Conservation (phyloP, 2,329 filamentous ascomycete species). For the Penicillium sp. region DNA sequence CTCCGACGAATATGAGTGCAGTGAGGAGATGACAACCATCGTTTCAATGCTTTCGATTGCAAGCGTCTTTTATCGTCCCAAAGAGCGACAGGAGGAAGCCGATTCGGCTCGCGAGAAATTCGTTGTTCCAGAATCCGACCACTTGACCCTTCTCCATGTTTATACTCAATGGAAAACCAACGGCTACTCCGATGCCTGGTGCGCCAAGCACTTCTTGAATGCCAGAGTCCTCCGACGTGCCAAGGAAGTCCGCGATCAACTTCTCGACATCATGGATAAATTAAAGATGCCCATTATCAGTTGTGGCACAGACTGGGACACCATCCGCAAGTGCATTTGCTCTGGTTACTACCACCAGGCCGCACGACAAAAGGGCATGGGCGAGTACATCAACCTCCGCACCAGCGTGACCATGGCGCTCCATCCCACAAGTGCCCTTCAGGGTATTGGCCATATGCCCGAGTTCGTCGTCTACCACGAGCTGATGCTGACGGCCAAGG, state of each 20-base stretch:
- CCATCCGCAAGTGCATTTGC: constrained; percentile 94
- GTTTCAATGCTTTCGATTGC: constrained; percentile 97
- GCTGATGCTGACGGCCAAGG: constrained; percentile 91
- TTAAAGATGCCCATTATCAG: constrained; percentile 85
- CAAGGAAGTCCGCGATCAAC: constrained; percentile 90
- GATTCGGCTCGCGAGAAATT: constrained; percentile 96
- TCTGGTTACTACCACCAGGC: constrained; percentile 98
- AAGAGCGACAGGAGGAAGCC: constrained; percentile 93
- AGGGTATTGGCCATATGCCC: constrained; percentile 87
- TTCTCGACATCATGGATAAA: constrained; percentile 89
- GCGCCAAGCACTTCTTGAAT: constrained; percentile 87
- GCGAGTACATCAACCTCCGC: constrained; percentile 94
- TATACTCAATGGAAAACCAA: constrained; percentile 95
- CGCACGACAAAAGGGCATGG: constrained; percentile 90
- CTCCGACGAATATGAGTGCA: constrained; percentile 83
- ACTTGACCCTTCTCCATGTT: constrained; percentile 91
- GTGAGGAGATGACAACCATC: constrained; percentile 96
- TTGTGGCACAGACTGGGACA: constrained; percentile 95
- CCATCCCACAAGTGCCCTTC: constrained; percentile 89
- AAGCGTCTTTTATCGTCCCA: constrained; percentile 93
- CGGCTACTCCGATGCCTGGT: constrained; percentile 87
- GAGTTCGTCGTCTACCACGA: constrained; percentile 99
- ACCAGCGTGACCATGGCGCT: constrained; percentile 92
- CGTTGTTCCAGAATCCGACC: constrained; percentile 96
- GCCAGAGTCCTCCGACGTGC: constrained; percentile 89